Evolutionary conservation across 2,329 filamentous ascomycete species (phyloP).

Genomic region (Penicillium sp.): DNA sequence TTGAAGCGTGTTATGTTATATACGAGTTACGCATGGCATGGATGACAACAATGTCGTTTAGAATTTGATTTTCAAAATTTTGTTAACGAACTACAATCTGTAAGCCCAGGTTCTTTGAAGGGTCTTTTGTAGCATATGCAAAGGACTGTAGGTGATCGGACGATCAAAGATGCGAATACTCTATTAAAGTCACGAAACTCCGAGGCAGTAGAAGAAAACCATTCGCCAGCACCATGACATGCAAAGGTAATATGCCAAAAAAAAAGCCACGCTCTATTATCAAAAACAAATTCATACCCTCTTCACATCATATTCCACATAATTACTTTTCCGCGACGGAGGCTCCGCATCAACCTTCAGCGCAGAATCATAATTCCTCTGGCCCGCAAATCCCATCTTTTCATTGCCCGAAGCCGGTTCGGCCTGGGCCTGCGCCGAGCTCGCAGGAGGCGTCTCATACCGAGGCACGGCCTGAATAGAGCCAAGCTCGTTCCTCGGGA

Average conservation of each 20-base stretch:
- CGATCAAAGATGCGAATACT: neutral
- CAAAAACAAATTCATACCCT: slow-evolving; percentile 1
- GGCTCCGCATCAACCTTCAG: slow-evolving; percentile 31
- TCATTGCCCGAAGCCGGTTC: slow-evolving; percentile 37
- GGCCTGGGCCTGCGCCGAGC: neutral
- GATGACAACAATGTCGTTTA: slow-evolving; percentile 11
- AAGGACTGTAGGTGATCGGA: too few species aligned
- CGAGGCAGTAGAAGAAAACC: neutral
- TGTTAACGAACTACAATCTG: neutral
- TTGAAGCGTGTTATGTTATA: neutral
- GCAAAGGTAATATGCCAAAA: neutral
- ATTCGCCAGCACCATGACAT: slow-evolving; percentile 3
- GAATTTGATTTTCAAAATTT: neutral
- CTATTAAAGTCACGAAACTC: neutral
- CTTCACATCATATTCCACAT: slow-evolving; percentile 43
- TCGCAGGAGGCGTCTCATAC: slow-evolving; percentile 27
- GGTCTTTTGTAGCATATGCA: too few species aligned
- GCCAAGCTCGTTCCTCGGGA: slow-evolving; percentile 25
- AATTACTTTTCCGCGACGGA: slow-evolving; percentile 36
- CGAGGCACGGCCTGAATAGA: slow-evolving; percentile 25
- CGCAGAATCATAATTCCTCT: slow-evolving; percentile 36
- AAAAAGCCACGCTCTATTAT: neutral
- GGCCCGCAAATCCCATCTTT: slow-evolving; percentile 48
- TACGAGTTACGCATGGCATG: slow-evolving; percentile 13
- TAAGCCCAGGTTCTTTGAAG: neutral